Percentiles rank a stretch among this genome's conserved stretches.
phyloP scores from a whole-genome alignment of 345 rosid genomes.

The Pistacia integerrima region DNA sequence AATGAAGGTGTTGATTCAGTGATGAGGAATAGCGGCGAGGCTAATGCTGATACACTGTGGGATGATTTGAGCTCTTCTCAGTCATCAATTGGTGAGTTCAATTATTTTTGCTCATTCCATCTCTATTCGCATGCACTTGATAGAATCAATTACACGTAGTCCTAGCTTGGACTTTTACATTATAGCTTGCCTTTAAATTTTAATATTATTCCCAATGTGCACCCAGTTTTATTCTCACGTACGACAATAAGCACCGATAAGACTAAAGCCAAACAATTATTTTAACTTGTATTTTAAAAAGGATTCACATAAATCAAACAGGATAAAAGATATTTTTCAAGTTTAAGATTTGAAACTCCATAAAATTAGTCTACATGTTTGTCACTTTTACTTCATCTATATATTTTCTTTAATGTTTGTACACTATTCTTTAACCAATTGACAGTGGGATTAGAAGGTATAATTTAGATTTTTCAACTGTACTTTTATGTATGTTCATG shows the following conservation, averaged over 20 bases:
- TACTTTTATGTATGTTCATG: background rate
- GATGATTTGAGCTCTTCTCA: slow-evolving; percentile 43
- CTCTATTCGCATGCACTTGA: background rate
- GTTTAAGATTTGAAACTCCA: background rate
- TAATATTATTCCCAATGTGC: background rate
- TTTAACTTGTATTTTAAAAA: too few species aligned
- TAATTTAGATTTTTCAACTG: too few species aligned
- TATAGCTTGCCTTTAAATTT: too few species aligned
- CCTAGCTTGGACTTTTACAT: too few species aligned
- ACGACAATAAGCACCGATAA: slow-evolving; percentile 1
- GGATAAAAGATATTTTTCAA: too few species aligned
- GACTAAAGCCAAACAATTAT: background rate
- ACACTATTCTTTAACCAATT: too few species aligned
- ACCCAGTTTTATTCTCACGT: background rate
- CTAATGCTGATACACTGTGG: slow-evolving; percentile 30
- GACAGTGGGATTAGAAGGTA: too few species aligned
- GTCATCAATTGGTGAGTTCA: slow-evolving; percentile 49
- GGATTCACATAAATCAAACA: background rate
- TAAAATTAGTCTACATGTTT: too few species aligned
- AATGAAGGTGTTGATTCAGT: slow-evolving; percentile 17
- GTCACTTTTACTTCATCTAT: too few species aligned
- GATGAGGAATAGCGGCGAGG: slow-evolving; percentile 9
- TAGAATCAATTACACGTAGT: background rate
- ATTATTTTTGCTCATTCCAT: background rate
- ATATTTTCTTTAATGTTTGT: too few species aligned